A percentile compares a stretch with the other conserved stretches of the same genome.
Conservation (phyloP, 2,329 filamentous ascomycete species). For the Sarocladium strictum region DNA sequence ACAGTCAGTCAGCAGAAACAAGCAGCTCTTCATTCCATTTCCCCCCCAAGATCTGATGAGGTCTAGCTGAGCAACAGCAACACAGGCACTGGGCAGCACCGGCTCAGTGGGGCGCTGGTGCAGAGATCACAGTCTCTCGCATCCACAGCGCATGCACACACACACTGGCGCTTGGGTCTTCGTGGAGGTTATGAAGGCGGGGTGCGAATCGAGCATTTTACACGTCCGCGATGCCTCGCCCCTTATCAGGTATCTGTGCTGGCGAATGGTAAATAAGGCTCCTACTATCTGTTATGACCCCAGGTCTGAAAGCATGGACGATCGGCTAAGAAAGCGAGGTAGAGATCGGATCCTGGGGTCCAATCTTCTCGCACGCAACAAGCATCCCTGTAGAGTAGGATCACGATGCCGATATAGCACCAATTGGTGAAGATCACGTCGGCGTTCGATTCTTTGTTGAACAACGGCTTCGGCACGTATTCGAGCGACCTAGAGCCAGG, state of each 20-base stretch:
- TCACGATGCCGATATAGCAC: no score
- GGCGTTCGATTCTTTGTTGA: neutral
- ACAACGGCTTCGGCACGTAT: neutral
- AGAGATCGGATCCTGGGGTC: neutral
- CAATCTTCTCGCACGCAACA: no score
- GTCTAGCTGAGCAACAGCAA: conserved; percentile 1
- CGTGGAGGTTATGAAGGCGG: neutral
- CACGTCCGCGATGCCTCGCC: neutral
- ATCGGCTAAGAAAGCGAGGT: no score
- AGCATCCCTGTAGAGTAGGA: no score
- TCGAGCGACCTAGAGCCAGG: neutral
- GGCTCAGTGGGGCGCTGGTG: neutral
- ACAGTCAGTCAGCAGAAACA: neutral
- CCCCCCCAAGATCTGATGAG: neutral
- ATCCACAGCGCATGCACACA: neutral
- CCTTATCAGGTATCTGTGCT: neutral
- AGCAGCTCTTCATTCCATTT: neutral
- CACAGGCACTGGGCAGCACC: neutral
- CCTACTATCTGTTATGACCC: neutral
- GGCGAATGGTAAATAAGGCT: neutral
- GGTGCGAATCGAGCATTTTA: neutral
- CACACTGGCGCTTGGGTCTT: neutral
- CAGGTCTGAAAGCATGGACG: no score
- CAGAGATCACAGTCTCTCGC: neutral
- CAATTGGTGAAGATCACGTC: neutral